These are phyloP conservation scores for Scutellaria galericulata DNA, from an alignment of 257 asterid genomes.

Conservation along the genomic window DNA sequence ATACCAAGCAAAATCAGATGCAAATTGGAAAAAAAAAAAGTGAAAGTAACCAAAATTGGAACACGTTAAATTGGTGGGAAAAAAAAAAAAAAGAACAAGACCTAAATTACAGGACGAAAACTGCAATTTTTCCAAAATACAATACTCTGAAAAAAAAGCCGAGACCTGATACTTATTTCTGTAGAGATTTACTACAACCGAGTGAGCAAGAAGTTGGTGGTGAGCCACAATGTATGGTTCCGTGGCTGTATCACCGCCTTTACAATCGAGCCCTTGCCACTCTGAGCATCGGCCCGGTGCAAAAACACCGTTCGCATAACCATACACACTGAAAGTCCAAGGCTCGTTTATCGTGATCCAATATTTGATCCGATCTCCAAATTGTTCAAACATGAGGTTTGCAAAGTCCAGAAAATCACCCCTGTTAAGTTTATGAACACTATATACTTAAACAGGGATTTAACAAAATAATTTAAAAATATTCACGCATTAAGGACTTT, in stretches of 20 bases:
- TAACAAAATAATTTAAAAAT: no score
- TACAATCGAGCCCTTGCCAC: constrained; percentile 43
- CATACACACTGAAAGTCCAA: constrained; percentile 43
- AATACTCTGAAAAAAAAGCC: no score
- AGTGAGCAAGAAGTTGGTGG: constrained; percentile 57
- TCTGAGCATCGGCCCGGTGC: constrained; percentile 66
- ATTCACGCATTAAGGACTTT: no score
- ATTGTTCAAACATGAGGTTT: constrained; percentile 48
- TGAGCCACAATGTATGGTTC: constrained; percentile 65
- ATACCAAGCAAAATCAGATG: no score
- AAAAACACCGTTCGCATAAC: constrained; percentile 43
- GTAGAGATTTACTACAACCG: constrained; percentile 49
- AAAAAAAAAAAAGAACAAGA: no score
- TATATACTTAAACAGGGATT: neutral
- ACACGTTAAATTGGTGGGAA: no score
- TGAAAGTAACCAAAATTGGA: no score
- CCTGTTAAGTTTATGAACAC: constrained; percentile 32
- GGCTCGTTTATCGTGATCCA: constrained; percentile 71
- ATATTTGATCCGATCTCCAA: constrained; percentile 62
- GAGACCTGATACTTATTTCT: constrained; percentile 51
- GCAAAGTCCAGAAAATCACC: constrained; percentile 48
- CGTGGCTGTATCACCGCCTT: constrained; percentile 49
- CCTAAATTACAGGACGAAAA: no score
- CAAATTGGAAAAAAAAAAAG: no score
- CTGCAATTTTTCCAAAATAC: no score